A percentile compares a stretch with the other conserved stretches of the same genome.
Conservation (phyloP, 208 protist species). For the Angomonas deanei region DNA sequence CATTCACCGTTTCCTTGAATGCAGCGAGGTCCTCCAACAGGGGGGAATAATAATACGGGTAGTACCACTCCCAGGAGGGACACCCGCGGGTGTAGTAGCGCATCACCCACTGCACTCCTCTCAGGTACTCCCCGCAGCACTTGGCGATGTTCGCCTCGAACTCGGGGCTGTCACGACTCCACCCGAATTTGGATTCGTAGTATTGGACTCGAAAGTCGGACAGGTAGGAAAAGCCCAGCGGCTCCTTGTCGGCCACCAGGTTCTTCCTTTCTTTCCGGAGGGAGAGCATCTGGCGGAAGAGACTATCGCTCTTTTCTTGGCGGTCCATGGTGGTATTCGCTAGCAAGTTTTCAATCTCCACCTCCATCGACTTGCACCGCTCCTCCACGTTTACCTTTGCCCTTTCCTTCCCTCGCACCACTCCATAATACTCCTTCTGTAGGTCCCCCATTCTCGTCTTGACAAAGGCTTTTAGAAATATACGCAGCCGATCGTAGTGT, state of each 20-base stretch:
- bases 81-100: constrained; percentile 98
- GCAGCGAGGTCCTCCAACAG: constrained; percentile 88
- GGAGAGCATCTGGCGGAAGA: constrained; percentile 18
- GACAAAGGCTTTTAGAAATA: constrained; percentile 66
- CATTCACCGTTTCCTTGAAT: constrained; percentile 50
- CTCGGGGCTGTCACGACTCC: constrained; percentile 31
- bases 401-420: constrained; percentile 50
- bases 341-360: constrained; percentile 16
- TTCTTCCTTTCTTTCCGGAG: constrained; percentile 58
- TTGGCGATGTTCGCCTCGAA: constrained; percentile 62
- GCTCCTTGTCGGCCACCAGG: constrained; percentile 61
- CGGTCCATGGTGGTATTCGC: constrained; percentile 29
- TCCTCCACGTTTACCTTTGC: constrained; percentile 76
- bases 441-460: constrained; percentile 40
- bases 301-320: constrained; percentile 50
- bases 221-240: constrained; percentile 77
- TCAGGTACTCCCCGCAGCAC: constrained; percentile 91
- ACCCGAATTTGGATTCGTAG: constrained; percentile 85
- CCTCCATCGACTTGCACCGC: constrained; percentile 42
- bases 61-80: constrained; percentile 98
- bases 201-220: constrained; percentile 69
- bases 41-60: constrained; percentile 99
- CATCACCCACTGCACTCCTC: constrained; percentile 98
- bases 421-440: constrained; percentile 53
- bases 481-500: constrained; percentile 45